Evolutionary conservation across 345 rosid genomes (phyloP).

Genomic region (Aethionema arabicum): DNA sequence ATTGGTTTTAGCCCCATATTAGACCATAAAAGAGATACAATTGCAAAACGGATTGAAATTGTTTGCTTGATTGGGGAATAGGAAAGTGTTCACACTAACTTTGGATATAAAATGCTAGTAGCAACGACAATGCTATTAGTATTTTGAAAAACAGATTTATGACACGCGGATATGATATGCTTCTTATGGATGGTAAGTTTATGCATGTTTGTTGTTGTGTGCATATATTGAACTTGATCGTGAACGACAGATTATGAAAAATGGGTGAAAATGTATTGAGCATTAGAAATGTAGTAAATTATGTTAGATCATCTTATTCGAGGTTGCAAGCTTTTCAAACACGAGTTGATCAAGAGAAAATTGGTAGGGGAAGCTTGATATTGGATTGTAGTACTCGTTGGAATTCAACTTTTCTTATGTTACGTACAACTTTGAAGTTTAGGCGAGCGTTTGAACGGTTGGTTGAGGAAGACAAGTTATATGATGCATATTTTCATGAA

Average conservation of each 20-base stretch:
- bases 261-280: not conserved
- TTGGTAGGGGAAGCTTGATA: conserved; percentile 2
- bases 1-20: not conserved
- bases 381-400: conserved; percentile 9
- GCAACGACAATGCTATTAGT: no score
- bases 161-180: not conserved
- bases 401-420: not conserved
- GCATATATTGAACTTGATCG: not conserved
- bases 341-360: not conserved
- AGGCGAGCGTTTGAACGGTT: not conserved
- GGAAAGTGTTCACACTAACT: not conserved
- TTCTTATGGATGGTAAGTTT: not conserved
- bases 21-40: not conserved
- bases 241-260: not conserved
- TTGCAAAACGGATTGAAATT: not conserved
- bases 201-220: conserved; percentile 3
- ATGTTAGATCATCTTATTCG: not conserved
- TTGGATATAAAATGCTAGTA: no score
- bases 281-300: conserved; percentile 1
- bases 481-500: not conserved
- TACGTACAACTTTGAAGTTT: conserved; percentile 1
- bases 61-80: not conserved
- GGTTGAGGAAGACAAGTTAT: not conserved
- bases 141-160: no score
- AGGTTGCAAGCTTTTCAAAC: not conserved